Evolutionary conservation across 805 yeast species (phyloP).

Genomic region (Teunomyces gatunensis): DNA sequence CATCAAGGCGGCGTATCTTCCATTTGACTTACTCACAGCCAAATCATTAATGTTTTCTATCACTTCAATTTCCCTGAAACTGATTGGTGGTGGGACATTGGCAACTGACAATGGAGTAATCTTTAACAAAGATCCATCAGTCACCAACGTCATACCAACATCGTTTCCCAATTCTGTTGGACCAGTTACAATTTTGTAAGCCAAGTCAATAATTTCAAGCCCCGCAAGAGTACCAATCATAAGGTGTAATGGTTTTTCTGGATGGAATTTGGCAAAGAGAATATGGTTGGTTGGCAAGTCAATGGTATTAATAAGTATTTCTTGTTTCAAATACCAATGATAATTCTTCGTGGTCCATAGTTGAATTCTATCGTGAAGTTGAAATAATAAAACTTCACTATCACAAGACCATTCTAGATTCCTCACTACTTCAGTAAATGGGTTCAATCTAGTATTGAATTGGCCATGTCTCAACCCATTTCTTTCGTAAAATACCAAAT

Average conservation of each 20-base stretch:
- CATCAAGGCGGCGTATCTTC: constrained; percentile 55
- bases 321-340: constrained; percentile 94
- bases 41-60: constrained; percentile 55
- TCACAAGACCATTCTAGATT: constrained; percentile 76
- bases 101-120: constrained; percentile 83
- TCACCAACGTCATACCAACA: constrained; percentile 73
- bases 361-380: constrained; percentile 61
- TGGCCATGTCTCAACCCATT: constrained; percentile 92
- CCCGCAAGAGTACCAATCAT: constrained; percentile 56
- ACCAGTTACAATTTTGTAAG: constrained; percentile 62
- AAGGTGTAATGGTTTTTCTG: constrained; percentile 78
- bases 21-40: constrained; percentile 62
- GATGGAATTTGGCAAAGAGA: constrained; percentile 70
- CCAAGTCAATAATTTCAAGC: constrained; percentile 65
- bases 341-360: constrained; percentile 91
- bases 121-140: constrained; percentile 70
- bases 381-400: constrained; percentile 75
- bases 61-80: constrained; percentile 62
- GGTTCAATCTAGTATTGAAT: constrained; percentile 64
- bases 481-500: constrained; percentile 80
- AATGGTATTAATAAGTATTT: constrained; percentile 37
- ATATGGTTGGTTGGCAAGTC: constrained; percentile 25
- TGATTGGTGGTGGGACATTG: constrained; percentile 93
- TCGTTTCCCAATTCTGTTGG: constrained; percentile 68
- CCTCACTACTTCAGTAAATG: constrained; percentile 43